These are phyloP conservation scores for Trichoderma breve DNA, from an alignment of 2,329 filamentous ascomycete species.

Conservation along the genomic window DNA sequence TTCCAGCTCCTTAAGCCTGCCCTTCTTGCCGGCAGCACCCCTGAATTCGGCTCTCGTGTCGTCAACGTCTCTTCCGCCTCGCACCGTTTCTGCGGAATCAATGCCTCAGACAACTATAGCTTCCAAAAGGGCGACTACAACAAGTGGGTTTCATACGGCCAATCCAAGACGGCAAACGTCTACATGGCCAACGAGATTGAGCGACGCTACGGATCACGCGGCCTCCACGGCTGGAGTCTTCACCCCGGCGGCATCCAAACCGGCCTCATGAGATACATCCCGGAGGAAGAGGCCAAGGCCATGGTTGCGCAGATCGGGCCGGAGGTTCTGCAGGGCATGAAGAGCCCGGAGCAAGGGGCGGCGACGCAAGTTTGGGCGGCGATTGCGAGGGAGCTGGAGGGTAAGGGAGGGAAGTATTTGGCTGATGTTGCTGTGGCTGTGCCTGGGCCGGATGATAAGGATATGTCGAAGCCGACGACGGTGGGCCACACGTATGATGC, in stretches of 20 bases:
- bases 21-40: not conserved
- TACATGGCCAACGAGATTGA: constrained; percentile 51
- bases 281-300: not conserved
- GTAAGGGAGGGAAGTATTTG: constrained; percentile 47
- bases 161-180: constrained; percentile 51
- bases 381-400: constrained; percentile 41
- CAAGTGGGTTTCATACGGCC: constrained; percentile 41
- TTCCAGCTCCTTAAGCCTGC: constrained; percentile 29
- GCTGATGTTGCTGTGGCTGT: constrained; percentile 39
- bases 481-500: constrained; percentile 35
- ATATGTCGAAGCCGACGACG: constrained; percentile 21
- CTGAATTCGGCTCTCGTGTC: constrained; percentile 8
- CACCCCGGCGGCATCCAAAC: constrained; percentile 45
- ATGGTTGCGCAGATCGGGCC: not conserved
- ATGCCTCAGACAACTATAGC: constrained; percentile 22
- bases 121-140: constrained; percentile 26
- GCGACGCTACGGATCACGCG: constrained; percentile 41
- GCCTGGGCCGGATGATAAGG: constrained; percentile 6
- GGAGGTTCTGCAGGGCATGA: not conserved
- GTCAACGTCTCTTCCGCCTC: constrained; percentile 7
- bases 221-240: constrained; percentile 38
- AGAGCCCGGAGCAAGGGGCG: constrained; percentile 41
- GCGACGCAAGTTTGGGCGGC: constrained; percentile 48
- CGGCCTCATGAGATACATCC: not conserved
- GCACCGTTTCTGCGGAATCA: not conserved